phyloP scores from a whole-genome alignment of 1,284 basidiomycete genomes.

The Heterobasidion irregulare region DNA sequence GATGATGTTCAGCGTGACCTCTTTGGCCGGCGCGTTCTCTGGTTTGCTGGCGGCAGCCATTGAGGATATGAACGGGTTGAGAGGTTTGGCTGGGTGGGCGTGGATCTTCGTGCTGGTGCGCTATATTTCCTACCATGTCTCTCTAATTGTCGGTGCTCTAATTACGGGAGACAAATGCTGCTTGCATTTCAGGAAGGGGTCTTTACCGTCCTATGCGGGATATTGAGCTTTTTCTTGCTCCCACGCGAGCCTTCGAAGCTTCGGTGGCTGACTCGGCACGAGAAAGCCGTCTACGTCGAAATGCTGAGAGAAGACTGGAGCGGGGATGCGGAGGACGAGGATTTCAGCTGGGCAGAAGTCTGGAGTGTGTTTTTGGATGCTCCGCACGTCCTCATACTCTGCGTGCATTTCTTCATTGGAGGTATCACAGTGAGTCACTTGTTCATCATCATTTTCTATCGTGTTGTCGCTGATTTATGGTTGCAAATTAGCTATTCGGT shows the following conservation, averaged over 20 bases:
- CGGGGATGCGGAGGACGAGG: constrained; percentile 15
- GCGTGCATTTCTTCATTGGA: constrained; percentile 16
- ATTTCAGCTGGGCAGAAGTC: constrained; percentile 21
- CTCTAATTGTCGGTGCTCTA: too few species aligned
- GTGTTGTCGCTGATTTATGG: not conserved
- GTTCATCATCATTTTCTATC: not conserved
- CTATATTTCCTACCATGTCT: too few species aligned
- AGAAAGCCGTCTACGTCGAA: constrained; percentile 22
- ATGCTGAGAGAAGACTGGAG: constrained; percentile 23
- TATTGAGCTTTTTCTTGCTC: constrained; percentile 30
- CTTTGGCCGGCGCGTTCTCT: constrained; percentile 54
- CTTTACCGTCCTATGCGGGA: too few species aligned
- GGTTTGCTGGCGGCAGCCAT: constrained; percentile 56
- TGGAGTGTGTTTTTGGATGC: constrained; percentile 21
- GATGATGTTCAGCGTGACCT: constrained; percentile 49
- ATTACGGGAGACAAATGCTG: too few species aligned
- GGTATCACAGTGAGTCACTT: constrained; percentile 12
- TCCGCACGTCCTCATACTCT: constrained; percentile 19
- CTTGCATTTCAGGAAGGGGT: constrained; percentile 26
- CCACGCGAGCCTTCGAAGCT: constrained; percentile 31
- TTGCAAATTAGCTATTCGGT: constrained; percentile 10
- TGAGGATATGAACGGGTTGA: constrained; percentile 40
- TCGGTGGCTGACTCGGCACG: constrained; percentile 23
- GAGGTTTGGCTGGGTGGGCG: constrained; percentile 40
- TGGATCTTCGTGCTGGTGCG: constrained; percentile 60